Evolutionary conservation across 2,329 filamentous ascomycete species (phyloP).

Genomic region (Tolypocladium pustulatum): DNA sequence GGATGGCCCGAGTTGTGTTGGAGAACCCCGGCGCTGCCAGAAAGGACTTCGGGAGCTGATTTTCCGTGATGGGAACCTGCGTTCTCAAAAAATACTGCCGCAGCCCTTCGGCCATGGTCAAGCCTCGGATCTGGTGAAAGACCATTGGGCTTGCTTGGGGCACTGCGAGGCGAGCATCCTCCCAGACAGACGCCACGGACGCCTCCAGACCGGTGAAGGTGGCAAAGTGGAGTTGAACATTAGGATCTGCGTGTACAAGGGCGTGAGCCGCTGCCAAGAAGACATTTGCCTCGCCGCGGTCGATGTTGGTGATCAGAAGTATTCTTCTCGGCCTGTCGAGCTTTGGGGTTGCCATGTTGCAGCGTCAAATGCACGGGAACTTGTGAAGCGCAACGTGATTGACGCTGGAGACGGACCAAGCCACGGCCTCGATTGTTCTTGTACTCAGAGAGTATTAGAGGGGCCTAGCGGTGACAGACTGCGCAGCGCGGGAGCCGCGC

Average conservation of each 20-base stretch:
- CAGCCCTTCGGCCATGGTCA: conserved; percentile 6
- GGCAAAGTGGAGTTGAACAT: conserved; percentile 31
- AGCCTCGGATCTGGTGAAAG: conserved; percentile 16
- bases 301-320: conserved; percentile 32
- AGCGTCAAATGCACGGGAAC: neutral
- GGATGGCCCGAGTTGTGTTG: conserved; percentile 17
- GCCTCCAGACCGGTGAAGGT: conserved; percentile 26
- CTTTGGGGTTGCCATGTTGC: neutral
- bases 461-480: neutral
- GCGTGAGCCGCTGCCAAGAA: conserved; percentile 31
- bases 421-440: neutral
- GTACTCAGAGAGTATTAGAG: neutral
- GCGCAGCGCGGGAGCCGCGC: neutral
- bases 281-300: conserved; percentile 35
- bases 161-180: conserved; percentile 1
- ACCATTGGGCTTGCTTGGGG: conserved; percentile 10
- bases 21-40: conserved; percentile 5
- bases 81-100: neutral
- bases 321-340: conserved; percentile 8
- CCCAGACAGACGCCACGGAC: conserved; percentile 3
- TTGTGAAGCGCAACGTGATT: neutral
- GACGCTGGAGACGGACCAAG: neutral
- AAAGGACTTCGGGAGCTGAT: conserved; percentile 3
- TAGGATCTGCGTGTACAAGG: conserved; percentile 19
- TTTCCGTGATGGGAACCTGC: neutral